A percentile compares a stretch with the other conserved stretches of the same genome.
phyloP scores from a whole-genome alignment of 140 eudicot genomes.

The Ambrosia hybrid region DNA sequence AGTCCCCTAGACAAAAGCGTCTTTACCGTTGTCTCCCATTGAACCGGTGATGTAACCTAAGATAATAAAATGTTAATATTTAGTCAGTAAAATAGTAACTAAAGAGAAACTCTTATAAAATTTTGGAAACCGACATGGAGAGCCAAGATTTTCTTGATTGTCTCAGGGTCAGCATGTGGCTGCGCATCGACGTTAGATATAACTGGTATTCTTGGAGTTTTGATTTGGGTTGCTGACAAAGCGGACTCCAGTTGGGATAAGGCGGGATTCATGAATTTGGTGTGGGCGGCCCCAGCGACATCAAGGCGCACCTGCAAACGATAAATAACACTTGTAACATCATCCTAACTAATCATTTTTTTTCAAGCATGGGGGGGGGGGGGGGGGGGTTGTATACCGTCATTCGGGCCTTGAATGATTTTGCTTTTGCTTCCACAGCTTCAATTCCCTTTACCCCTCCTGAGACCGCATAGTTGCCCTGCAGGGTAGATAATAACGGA shows the following conservation, averaged over 20 bases:
- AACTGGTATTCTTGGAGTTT: conserved; percentile 84
- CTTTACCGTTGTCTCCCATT: conserved; percentile 90
- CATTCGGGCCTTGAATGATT: conserved; percentile 96
- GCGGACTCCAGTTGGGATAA: conserved; percentile 89
- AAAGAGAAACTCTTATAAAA: background rate
- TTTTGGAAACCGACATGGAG: conserved; percentile 54
- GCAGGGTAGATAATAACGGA: conserved; percentile 5
- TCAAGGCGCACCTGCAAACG: conserved; percentile 77
- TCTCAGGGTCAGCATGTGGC: conserved; percentile 88
- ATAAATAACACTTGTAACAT: too few species aligned
- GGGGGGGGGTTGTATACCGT: conserved; percentile 41
- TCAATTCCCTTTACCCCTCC: conserved; percentile 96
- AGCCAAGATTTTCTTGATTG: conserved; percentile 88
- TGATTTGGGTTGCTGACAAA: conserved; percentile 69
- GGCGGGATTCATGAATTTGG: conserved; percentile 84
- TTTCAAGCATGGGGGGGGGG: background rate
- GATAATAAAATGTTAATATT: conserved; percentile 17
- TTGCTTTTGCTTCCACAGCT: conserved; percentile 92
- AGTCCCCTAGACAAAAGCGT: conserved; percentile 66
- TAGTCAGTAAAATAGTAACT: background rate
- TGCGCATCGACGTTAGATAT: conserved; percentile 91
- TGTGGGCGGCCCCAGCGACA: conserved; percentile 94
- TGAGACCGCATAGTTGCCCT: conserved; percentile 97
- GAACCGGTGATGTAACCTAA: conserved; percentile 95
- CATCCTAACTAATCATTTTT: too few species aligned